Base-by-base conservation (phyloP, 352 stramenopile species). In the Phytophthora agathidicida region DNA sequence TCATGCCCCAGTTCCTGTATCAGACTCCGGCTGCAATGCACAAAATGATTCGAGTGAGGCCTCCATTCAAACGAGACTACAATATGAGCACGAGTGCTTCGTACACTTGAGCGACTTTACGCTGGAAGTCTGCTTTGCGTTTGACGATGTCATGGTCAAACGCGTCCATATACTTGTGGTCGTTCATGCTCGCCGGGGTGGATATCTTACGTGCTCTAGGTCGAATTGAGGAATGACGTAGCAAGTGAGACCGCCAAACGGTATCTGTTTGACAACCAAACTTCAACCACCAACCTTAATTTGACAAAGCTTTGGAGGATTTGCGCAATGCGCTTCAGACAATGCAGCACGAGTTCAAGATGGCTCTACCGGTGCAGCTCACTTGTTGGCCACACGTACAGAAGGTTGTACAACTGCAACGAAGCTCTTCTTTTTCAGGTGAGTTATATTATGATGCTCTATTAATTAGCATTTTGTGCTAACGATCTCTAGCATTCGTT, bases 121-220 rank as follows among this genome's bases (percentile, higher is more conserved):
- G 48, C 28, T 42, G n/a, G 46, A 87, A 84, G 52, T 89, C 72
- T 16, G 46, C 54, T 35, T 71, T 75, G 42, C 79, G 76, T 44
- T 73, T 65, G 24, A 41, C 23, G 19, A 70, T 22, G 48, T 89
- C 75, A 27, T 86, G 74, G 56, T 67, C 48, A 22, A 83, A 83
- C 20, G 74, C 65, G 17, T 83, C 74, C 38, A 83, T 71, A 39
- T 89, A 89, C 38, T 83, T 80, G 26, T 73, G 71, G n/a, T 67
- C 49, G 60, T 86, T 75, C 78, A 88, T 86, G 35, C n/a, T 61
- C 32, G 26, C 22, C n/a, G 7, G 17, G 22, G 22, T 35, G 24
- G n/a, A 17, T 44, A 20, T 26, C 39, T 58, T 45, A 38, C 10
- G 17, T 43, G 19, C 22, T 39, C 8, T 27, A 17, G 28, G 36